Evolutionary conservation across 208 protist genomes (phyloP).

Genomic region (Porcisia hertigi): DNA sequence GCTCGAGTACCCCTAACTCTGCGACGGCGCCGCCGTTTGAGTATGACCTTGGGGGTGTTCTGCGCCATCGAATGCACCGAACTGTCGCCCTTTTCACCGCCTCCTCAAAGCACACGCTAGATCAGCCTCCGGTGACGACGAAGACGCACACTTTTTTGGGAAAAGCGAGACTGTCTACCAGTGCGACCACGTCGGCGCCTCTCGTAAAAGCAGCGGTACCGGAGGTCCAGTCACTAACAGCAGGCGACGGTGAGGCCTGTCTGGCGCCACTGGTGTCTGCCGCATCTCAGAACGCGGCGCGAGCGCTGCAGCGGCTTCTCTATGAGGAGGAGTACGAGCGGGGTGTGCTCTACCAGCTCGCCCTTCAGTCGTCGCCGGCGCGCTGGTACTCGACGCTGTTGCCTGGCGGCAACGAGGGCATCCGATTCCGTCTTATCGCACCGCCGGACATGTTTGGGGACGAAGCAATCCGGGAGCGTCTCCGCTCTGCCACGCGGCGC

Average conservation of each 20-base stretch:
- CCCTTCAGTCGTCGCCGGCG: conserved; percentile 31
- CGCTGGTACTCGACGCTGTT: conserved; percentile 34
- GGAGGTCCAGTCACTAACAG: not conserved
- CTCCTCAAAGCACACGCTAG: conserved; percentile 21
- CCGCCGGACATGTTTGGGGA: conserved; percentile 19
- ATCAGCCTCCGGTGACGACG: conserved; percentile 13
- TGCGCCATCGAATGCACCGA: conserved; percentile 28
- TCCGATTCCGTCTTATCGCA: conserved; percentile 16
- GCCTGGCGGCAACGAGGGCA: conserved; percentile 23
- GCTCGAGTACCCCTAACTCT: not conserved
- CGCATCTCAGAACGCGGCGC: conserved; percentile 1
- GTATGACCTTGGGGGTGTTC: conserved; percentile 17
- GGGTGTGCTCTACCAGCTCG: conserved; percentile 28
- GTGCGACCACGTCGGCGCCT: not conserved
- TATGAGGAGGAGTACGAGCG: conserved; percentile 65
- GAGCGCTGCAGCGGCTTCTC: conserved; percentile 36
- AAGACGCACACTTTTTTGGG: conserved; percentile 6
- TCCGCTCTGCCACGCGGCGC: conserved; percentile 5
- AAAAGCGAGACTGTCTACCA: conserved; percentile 7
- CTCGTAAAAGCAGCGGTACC: not conserved
- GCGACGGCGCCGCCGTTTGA: conserved; percentile 12
- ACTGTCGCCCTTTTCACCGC: conserved; percentile 21
- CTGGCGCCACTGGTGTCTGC: not conserved
- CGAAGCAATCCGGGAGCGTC: conserved; percentile 5
- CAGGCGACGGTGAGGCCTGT: not conserved